Evolutionary conservation across 805 yeast genomes (phyloP).

Genomic region (Myxozyma sirexii): DNA sequence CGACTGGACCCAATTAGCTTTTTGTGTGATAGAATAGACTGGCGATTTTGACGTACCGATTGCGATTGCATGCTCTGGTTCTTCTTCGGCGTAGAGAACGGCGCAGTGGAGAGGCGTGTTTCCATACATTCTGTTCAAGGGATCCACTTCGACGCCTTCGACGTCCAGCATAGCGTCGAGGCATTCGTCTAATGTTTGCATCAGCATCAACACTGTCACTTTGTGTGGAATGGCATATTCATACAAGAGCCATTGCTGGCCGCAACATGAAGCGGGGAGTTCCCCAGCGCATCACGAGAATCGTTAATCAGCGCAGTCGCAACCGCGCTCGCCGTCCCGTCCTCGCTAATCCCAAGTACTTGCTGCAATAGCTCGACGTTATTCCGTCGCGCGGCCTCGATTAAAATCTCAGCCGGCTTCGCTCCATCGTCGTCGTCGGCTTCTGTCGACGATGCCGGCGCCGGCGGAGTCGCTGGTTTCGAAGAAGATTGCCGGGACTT

Average conservation of each 20-base stretch:
- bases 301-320: slow-evolving; percentile 61
- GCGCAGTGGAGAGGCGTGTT: slow-evolving; percentile 91
- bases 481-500: neutral
- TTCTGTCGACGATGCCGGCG: slow-evolving; percentile 4
- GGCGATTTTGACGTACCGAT: slow-evolving; percentile 44
- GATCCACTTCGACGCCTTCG: slow-evolving; percentile 90
- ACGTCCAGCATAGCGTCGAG: slow-evolving; percentile 80
- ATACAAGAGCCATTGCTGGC: slow-evolving; percentile 73
- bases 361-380: slow-evolving; percentile 72
- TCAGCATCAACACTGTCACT: neutral
- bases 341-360: slow-evolving; percentile 52
- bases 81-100: slow-evolving; percentile 71
- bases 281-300: slow-evolving; percentile 75
- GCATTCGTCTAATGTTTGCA: slow-evolving; percentile 56
- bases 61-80: slow-evolving; percentile 82
- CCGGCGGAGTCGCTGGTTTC: slow-evolving; percentile 2
- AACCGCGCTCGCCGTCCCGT: slow-evolving; percentile 36
- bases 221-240: too few relatives aligned
- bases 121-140: slow-evolving; percentile 67
- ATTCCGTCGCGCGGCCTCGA: slow-evolving; percentile 87
- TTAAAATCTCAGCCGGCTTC: slow-evolving; percentile 69
- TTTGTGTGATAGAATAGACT: too few relatives aligned
- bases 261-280: slow-evolving; percentile 79
- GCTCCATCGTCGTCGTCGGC: slow-evolving; percentile 61
- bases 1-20: slow-evolving; percentile 44